phyloP scores from a whole-genome alignment of 2,329 filamentous ascomycete genomes.

The Herpotrichia juniperi region DNA sequence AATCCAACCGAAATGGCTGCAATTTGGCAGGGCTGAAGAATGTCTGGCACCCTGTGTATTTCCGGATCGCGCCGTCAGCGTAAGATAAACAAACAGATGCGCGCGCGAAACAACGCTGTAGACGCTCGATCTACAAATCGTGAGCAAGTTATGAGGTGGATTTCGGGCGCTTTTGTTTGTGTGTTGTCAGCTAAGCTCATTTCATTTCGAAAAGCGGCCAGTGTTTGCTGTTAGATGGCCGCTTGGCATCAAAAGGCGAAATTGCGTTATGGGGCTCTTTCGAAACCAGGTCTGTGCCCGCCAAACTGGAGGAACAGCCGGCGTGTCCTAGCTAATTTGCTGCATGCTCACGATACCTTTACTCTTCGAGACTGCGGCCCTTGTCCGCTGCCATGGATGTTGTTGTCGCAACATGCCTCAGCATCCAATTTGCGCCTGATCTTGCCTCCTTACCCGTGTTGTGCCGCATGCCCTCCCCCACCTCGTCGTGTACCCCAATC shows the following conservation, averaged over 20 bases:
- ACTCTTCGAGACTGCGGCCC: slow-evolving; percentile 12
- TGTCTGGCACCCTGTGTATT: slow-evolving; percentile 28
- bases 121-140: slow-evolving; percentile 7
- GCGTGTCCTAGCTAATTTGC: slow-evolving; percentile 17
- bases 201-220: slow-evolving; percentile 28
- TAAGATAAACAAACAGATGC: not conserved
- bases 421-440: slow-evolving; percentile 32
- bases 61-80: slow-evolving; percentile 21
- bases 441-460: slow-evolving; percentile 14
- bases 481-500: slow-evolving; percentile 29
- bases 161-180: slow-evolving; percentile 12
- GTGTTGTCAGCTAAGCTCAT: slow-evolving; percentile 7
- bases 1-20: slow-evolving; percentile 17
- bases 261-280: slow-evolving; percentile 33
- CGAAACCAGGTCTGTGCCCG: slow-evolving; percentile 36
- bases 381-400: slow-evolving; percentile 28
- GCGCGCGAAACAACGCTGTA: slow-evolving; percentile 1
- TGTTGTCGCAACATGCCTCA: slow-evolving; percentile 28
- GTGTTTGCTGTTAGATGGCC: slow-evolving; percentile 22
- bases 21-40: slow-evolving; percentile 26
- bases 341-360: slow-evolving; percentile 19
- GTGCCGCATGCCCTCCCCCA: slow-evolving; percentile 23
- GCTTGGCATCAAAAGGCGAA: slow-evolving; percentile 36
- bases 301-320: slow-evolving; percentile 30
- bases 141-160: slow-evolving; percentile 16